Conservation (phyloP, 805 yeast species). For the Saccharomyces cerevisiae region DNA sequence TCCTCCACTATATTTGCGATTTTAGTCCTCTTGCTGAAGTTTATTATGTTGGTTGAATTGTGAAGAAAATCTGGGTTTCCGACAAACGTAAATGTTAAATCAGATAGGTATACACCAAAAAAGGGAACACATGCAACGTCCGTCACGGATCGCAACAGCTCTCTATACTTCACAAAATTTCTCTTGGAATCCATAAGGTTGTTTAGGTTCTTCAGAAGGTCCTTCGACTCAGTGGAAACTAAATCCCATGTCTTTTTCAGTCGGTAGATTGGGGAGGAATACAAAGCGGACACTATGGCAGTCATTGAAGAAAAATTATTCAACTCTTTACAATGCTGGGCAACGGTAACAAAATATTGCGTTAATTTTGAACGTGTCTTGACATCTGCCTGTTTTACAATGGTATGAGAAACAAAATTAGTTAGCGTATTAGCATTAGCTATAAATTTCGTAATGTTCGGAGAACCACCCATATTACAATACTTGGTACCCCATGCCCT, state of each 20-base stretch:
- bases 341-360: slow-evolving; percentile 67
- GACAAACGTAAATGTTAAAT: slow-evolving; percentile 75
- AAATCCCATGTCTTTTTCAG: slow-evolving; percentile 76
- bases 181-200: slow-evolving; percentile 82
- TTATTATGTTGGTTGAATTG: slow-evolving; percentile 49
- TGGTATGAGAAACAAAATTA: slow-evolving; percentile 69
- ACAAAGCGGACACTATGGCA: slow-evolving; percentile 79
- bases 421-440: slow-evolving; percentile 73
- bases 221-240: slow-evolving; percentile 46
- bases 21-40: slow-evolving; percentile 67
- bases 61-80: slow-evolving; percentile 75
- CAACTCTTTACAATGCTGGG: slow-evolving; percentile 64
- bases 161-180: slow-evolving; percentile 80
- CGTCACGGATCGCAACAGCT: slow-evolving; percentile 55
- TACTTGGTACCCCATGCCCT: slow-evolving; percentile 69
- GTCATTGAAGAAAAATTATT: slow-evolving; percentile 90
- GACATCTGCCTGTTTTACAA: slow-evolving; percentile 55
- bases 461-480: slow-evolving; percentile 45
- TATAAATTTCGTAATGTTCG: slow-evolving; percentile 55
- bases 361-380: slow-evolving; percentile 62
- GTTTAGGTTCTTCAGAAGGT: slow-evolving; percentile 59
- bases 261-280: slow-evolving; percentile 79
- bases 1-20: slow-evolving; percentile 65
- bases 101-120: slow-evolving; percentile 81
- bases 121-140: slow-evolving; percentile 84